phyloP scores from a whole-genome alignment of 2,329 filamentous ascomycete species.

The Colletotrichum echinochloae region DNA sequence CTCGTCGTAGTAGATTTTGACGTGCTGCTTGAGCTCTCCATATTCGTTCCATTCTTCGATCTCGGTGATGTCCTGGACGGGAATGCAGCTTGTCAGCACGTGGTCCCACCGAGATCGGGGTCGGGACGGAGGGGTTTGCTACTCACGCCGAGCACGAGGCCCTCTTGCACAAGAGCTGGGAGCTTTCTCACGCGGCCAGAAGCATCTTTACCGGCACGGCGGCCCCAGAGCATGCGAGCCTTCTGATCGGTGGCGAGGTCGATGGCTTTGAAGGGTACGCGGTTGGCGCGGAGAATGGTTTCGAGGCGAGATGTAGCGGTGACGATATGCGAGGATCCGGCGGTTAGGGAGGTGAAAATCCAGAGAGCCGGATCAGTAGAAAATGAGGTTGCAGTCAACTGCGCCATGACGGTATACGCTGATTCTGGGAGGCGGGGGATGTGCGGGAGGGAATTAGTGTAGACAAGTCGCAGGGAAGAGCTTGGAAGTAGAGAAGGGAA shows the following conservation, averaged over 20 bases:
- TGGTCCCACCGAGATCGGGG: neutral
- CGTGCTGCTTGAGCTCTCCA: constrained; percentile 89
- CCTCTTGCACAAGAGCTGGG: constrained; percentile 89
- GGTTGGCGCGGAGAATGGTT: constrained; percentile 95
- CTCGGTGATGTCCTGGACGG: constrained; percentile 83
- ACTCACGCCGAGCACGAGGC: constrained; percentile 84
- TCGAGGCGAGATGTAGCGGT: constrained; percentile 96
- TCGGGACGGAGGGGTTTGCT: constrained; percentile 48
- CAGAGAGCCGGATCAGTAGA: constrained; percentile 80
- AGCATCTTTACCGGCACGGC: constrained; percentile 80
- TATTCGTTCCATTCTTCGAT: constrained; percentile 99
- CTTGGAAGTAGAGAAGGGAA: constrained; percentile 16
- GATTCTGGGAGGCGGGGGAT: constrained; percentile 24
- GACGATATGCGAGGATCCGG: constrained; percentile 94
- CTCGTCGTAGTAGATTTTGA: constrained; percentile 76
- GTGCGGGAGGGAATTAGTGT: constrained; percentile 5
- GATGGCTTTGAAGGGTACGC: constrained; percentile 91
- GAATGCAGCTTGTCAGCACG: constrained; percentile 8
- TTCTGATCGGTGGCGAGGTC: constrained; percentile 92
- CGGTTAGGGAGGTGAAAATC: constrained; percentile 95
- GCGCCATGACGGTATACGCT: constrained; percentile 37
- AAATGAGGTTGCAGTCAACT: constrained; percentile 53
- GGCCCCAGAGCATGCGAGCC: constrained; percentile 88
- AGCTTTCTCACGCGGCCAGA: constrained; percentile 77
- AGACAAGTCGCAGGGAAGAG: constrained; percentile 35